A percentile compares a stretch with the other conserved stretches of the same genome.
Evolutionary conservation across 2,329 filamentous ascomycete species (phyloP).

Genomic region (Claviceps digitariae): DNA sequence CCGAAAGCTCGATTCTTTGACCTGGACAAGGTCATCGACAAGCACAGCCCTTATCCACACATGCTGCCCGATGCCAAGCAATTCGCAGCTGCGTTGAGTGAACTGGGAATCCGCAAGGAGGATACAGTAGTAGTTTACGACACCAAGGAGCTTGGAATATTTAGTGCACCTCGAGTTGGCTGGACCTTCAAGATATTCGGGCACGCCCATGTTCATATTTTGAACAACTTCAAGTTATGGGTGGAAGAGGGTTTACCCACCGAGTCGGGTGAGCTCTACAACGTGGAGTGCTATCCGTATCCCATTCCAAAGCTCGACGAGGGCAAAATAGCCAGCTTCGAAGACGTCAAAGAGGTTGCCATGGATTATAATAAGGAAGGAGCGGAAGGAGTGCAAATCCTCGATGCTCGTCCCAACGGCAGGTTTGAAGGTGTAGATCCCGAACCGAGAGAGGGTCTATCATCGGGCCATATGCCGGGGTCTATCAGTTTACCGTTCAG

Average conservation of each 20-base stretch:
- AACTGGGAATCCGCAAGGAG: slow-evolving; percentile 72
- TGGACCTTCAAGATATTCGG: slow-evolving; percentile 92
- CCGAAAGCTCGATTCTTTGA: slow-evolving; percentile 92
- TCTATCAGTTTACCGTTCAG: slow-evolving; percentile 72
- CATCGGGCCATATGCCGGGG: slow-evolving; percentile 84
- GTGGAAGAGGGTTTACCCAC: slow-evolving; percentile 69
- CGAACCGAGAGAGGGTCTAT: slow-evolving; percentile 74
- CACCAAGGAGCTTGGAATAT: slow-evolving; percentile 78
- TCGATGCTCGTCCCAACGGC: slow-evolving; percentile 72
- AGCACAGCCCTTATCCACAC: slow-evolving; percentile 79
- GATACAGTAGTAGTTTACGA: slow-evolving; percentile 94
- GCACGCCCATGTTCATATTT: slow-evolving; percentile 71
- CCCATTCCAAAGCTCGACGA: slow-evolving; percentile 48
- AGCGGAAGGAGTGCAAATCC: slow-evolving; percentile 67
- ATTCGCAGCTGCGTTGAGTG: slow-evolving; percentile 80
- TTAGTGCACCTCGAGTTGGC: slow-evolving; percentile 82
- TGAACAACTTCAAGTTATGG: slow-evolving; percentile 97
- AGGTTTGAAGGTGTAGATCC: slow-evolving; percentile 73
- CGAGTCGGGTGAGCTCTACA: slow-evolving; percentile 64
- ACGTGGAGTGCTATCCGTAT: slow-evolving; percentile 50
- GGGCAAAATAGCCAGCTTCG: slow-evolving; percentile 62
- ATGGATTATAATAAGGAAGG: slow-evolving; percentile 70
- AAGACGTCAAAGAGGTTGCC: slow-evolving; percentile 68
- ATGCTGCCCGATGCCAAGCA: slow-evolving; percentile 77
- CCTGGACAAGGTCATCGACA: slow-evolving; percentile 81